Base-by-base conservation (phyloP, 2,329 filamentous ascomycete genomes). In the Amesomyces nigricolor region DNA sequence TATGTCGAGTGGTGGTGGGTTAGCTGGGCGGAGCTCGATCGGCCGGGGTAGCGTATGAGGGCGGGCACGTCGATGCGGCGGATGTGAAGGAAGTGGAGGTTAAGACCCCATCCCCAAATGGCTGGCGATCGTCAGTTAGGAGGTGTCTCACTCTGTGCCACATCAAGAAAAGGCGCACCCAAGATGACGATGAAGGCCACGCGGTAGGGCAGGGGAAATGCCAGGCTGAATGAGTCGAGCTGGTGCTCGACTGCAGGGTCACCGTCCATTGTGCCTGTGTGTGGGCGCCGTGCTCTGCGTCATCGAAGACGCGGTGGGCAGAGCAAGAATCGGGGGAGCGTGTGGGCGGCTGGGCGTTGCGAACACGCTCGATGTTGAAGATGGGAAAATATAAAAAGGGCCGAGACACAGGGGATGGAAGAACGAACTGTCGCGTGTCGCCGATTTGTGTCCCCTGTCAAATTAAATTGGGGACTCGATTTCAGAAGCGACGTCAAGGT, bases 81-180 rank as follows among this genome's bases (percentile, higher is more conserved):
- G 56, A 83, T 73, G 65, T 86, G 79, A 58, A 97, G 84, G 73
- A 89, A 91, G 69, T 96, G 91, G 40, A 97, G 82, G 74, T 96
- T 97, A 64, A 88, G 72, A 62, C 87, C 91, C 91, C 92, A 99
- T 69, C 89, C 91, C 92, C 92, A 97, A 66, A 95, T 86, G 64
- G 89, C 91, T 95, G 57, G 32, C 35, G 3, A 50, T 45, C 47
- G 52, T 46, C 37, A 42, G 46, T 44, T 17, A 47, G n/a, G 16
- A 40, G 10, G 50, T 17, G 26, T n/a, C 26, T 30, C 16, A 4
- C 3, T 11, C 4, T 26, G 58, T 42, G 39, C 4, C 40, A 13
- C 22, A 42, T 17, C 22, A 19, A 47, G 22, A 43, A 32, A 32
- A 29, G 53, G 46, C 79, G 61, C 77, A 95, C 91, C 92, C 61